phyloP scores from a whole-genome alignment of 108 stramenopile species.

The Parietichytrium sp. region DNA sequence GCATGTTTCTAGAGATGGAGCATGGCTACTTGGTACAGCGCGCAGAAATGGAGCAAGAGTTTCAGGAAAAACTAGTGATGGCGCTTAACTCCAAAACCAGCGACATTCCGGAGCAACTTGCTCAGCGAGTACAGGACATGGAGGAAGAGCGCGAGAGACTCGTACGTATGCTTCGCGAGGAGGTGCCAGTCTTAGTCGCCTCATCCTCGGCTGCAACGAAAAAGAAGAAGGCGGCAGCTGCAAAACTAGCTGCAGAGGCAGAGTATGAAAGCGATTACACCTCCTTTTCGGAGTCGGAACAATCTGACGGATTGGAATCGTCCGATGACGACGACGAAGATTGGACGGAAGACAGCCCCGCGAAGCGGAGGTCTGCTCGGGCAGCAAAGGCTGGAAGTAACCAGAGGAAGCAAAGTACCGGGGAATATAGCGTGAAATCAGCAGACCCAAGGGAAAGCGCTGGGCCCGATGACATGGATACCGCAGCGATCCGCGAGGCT shows the following conservation, averaged over 20 bases:
- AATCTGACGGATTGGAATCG: too few relatives aligned
- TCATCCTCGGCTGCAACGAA: not conserved
- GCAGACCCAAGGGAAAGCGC: not conserved
- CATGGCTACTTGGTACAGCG: not conserved
- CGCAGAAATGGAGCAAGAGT: not conserved
- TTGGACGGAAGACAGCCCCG: slow-evolving; percentile 27
- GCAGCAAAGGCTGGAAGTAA: too few relatives aligned
- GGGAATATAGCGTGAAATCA: too few relatives aligned
- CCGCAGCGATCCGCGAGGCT: not conserved
- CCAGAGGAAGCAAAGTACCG: too few relatives aligned
- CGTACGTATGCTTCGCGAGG: not conserved
- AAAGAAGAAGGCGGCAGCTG: too few relatives aligned
- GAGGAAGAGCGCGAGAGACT: not conserved
- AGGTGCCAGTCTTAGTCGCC: not conserved
- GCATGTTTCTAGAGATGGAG: slow-evolving; percentile 21
- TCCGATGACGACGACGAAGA: slow-evolving; percentile 10
- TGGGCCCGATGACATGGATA: not conserved
- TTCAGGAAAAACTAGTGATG: slow-evolving; percentile 17
- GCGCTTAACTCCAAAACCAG: not conserved
- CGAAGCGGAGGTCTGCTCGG: too few relatives aligned
- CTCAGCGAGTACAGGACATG: not conserved
- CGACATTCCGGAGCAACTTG: not conserved
- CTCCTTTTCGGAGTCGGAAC: not conserved
- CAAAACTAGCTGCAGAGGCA: not conserved
- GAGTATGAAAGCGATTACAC: not conserved